phyloP scores from a whole-genome alignment of 2,329 filamentous ascomycete species.

The Ilyonectria sp. region DNA sequence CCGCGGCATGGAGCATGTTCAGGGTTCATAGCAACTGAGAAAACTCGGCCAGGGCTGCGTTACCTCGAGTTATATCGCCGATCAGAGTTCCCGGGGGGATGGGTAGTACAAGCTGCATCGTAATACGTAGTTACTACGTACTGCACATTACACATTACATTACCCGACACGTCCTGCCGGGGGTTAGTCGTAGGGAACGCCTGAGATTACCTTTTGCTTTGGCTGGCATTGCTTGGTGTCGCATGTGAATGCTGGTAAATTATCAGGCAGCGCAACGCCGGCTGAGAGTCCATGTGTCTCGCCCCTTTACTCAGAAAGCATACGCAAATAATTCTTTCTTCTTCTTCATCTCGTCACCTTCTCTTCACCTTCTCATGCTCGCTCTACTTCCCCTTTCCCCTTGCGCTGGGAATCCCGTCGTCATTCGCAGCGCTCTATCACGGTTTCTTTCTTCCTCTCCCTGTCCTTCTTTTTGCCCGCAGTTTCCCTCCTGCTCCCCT shows the following conservation, averaged over 20 bases:
- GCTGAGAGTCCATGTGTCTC: not conserved
- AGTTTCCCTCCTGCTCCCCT: not conserved
- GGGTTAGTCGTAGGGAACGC: not conserved
- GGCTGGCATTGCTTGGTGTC: slow-evolving; percentile 12
- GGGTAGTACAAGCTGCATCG: slow-evolving; percentile 2
- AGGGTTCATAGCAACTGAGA: not conserved
- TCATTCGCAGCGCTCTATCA: not conserved
- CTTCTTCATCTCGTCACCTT: no score
- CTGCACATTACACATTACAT: slow-evolving; percentile 9
- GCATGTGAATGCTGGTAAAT: slow-evolving; percentile 21
- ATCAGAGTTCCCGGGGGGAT: slow-evolving; percentile 17
- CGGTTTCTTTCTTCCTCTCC: not conserved
- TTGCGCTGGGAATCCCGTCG: not conserved
- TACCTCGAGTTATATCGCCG: slow-evolving; percentile 21
- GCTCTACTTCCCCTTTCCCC: slow-evolving; percentile 1
- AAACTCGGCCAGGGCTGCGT: not conserved
- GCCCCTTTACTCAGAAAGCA: slow-evolving; percentile 3
- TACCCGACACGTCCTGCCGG: slow-evolving; percentile 5
- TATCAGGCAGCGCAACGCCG: not conserved
- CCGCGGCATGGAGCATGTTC: not conserved
- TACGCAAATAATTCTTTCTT: not conserved
- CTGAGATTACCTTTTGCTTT: slow-evolving; percentile 1
- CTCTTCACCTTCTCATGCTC: not conserved
- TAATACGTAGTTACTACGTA: not conserved
- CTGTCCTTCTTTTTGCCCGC: not conserved